Base-by-base conservation (phyloP, 768 basidiomycete genomes). In the Leccinum incarnatum region DNA sequence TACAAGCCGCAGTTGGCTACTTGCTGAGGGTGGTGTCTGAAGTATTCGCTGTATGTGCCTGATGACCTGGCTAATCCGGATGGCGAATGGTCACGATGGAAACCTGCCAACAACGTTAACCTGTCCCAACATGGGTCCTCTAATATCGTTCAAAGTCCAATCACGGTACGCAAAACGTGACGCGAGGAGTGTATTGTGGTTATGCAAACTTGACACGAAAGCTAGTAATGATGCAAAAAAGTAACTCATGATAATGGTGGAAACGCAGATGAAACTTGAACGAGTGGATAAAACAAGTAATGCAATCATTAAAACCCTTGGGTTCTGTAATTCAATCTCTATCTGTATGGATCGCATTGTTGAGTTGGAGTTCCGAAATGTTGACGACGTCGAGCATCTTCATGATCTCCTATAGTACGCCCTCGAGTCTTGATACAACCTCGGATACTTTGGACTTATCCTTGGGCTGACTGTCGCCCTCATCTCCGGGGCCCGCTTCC, bases 361-460 rank as follows among this genome's bases (percentile, higher is more conserved):
- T 21, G n/a, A 47, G 48, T 29, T 45, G 17, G 25, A 10, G 47
- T 48, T 48, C 17, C 4, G 15, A 23, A n/a, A 25, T 23, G 6
- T 40, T 21, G 19, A 51, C 27, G 42, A 32, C 21, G 1, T 11
- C 30, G 36, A 19, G 51, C 17, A 4, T 29, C 15, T 7, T 25
- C 21, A 12, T 51, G 45, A 21, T 23, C 48, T 61, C 53, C 37
- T 66, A 73, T 19, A 42, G 0, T 11, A 62, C 55, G 14, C 64
- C 70, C 54, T 73, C 73, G n/a, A 69, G 65, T 52, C 58, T 70
- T 29, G 65, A 63, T 40, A 78, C 75, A 42, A 69, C 67, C 10
- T 65, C 67, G 61, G 80, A 81, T 36, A 79, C 74, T 62, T 71
- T 77, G 23, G 84, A 85, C 63, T 80, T 81, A 66, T 88, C 86